Conservation (phyloP, 225 moss, liverwort and hornwort species). For the Lunularia cruciata region DNA sequence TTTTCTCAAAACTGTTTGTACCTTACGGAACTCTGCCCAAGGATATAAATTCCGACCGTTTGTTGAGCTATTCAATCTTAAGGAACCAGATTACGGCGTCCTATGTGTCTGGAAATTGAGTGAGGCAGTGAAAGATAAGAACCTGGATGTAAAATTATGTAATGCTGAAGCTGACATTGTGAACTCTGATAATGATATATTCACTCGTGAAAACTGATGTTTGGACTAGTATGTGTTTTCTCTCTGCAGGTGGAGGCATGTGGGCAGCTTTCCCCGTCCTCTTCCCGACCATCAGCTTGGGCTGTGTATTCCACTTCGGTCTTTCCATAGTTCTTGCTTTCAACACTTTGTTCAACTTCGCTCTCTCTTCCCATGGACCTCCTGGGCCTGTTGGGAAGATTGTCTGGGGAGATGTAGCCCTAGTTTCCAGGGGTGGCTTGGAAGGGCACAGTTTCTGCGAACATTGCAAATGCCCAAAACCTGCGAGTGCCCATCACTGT, state of each 20-base stretch:
- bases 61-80: no score
- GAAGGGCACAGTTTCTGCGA: slow-evolving; percentile 76
- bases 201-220: no score
- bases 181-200: no score
- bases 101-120: no score
- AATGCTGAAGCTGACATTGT: no score
- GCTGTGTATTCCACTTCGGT: slow-evolving; percentile 55
- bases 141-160: no score
- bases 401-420: slow-evolving; percentile 68
- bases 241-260: slow-evolving; percentile 64
- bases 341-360: slow-evolving; percentile 79
- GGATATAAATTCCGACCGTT: no score
- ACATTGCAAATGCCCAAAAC: slow-evolving; percentile 81
- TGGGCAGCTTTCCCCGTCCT: slow-evolving; percentile 79
- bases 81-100: no score
- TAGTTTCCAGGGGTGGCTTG: slow-evolving; percentile 62
- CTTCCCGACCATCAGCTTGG: slow-evolving; percentile 58
- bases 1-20: background rate
- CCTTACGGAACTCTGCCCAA: background rate
- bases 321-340: slow-evolving; percentile 60
- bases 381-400: slow-evolving; percentile 61
- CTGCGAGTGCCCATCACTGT: slow-evolving; percentile 77
- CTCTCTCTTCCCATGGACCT: slow-evolving; percentile 55
- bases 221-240: no score
- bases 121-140: no score